Conservation (phyloP, 495 filamentous ascomycete genomes). For the Thermothielavioides terrestris region DNA sequence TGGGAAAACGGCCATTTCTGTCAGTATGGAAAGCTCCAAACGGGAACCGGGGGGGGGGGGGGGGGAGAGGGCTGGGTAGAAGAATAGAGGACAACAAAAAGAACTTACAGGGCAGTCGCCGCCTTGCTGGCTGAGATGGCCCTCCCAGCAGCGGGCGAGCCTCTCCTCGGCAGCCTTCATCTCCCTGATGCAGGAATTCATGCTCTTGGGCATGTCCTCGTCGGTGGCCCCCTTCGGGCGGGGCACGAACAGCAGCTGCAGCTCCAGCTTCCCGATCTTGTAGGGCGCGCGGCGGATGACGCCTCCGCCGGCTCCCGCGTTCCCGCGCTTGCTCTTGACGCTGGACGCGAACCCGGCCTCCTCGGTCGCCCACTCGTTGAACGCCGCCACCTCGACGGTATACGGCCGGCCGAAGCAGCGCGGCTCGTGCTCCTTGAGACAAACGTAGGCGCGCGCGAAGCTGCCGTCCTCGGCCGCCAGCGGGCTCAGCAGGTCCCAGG, state of each 20-base stretch:
- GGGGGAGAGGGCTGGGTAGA: background rate
- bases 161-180: slow-evolving; percentile 77
- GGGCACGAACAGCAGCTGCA: slow-evolving; percentile 89
- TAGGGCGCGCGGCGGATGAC: slow-evolving; percentile 72
- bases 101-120: slow-evolving; percentile 93
- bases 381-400: slow-evolving; percentile 79
- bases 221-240: slow-evolving; percentile 82
- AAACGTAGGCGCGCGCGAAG: slow-evolving; percentile 87
- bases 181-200: slow-evolving; percentile 89
- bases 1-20: slow-evolving; percentile 4
- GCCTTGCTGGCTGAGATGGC: slow-evolving; percentile 87
- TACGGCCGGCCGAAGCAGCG: slow-evolving; percentile 79
- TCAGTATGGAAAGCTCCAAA: background rate
- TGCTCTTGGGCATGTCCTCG: slow-evolving; percentile 97
- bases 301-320: slow-evolving; percentile 30
- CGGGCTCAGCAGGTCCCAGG: slow-evolving; percentile 81
- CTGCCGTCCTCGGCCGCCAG: slow-evolving; percentile 84
- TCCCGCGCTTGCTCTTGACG: slow-evolving; percentile 81
- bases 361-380: slow-evolving; percentile 97
- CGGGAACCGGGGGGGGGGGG: too few species aligned
- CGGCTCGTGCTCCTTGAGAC: slow-evolving; percentile 82
- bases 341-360: slow-evolving; percentile 58
- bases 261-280: slow-evolving; percentile 84
- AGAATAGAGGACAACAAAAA: too few species aligned
- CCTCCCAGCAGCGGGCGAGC: slow-evolving; percentile 68